These are phyloP conservation scores for Eudorina sp. DNA, from an alignment of 139 green algal species.

Conservation along the genomic window DNA sequence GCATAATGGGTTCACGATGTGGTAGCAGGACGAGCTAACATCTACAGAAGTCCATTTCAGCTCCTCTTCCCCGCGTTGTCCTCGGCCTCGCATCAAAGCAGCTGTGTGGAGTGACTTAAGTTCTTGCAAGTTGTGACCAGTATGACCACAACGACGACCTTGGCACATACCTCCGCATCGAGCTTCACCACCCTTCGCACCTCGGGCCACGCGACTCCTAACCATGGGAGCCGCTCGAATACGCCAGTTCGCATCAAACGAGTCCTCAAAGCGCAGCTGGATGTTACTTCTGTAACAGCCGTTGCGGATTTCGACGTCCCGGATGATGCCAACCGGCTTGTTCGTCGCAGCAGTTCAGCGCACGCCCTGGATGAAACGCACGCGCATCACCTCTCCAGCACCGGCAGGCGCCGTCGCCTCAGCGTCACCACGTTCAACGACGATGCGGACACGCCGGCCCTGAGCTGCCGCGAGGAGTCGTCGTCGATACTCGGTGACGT, in stretches of 20 bases:
- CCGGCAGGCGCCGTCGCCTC: background rate
- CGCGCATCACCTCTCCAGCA: background rate
- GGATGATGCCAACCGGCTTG: background rate
- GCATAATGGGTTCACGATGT: too few relatives aligned
- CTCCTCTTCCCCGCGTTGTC: too few relatives aligned
- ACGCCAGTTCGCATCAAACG: background rate
- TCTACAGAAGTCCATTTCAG: too few relatives aligned
- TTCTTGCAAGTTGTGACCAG: too few relatives aligned
- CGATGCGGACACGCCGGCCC: background rate
- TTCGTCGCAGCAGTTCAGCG: slow-evolving; percentile 6
- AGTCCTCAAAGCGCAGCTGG: background rate
- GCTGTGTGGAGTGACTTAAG: too few relatives aligned
- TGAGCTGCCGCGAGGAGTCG: background rate
- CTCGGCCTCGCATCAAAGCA: too few relatives aligned
- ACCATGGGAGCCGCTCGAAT: background rate
- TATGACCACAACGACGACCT: slow-evolving; percentile 1
- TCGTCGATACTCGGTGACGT: background rate
- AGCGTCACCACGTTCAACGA: slow-evolving; percentile 18
- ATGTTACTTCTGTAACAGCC: background rate
- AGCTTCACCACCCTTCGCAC: background rate
- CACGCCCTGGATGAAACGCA: background rate
- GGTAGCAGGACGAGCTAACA: too few relatives aligned
- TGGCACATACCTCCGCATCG: background rate
- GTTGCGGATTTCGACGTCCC: background rate
- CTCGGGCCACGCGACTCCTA: slow-evolving; percentile 20